Percentiles rank a stretch among this genome's conserved stretches.
These are phyloP conservation scores for Lathyrus tuberosus DNA, from an alignment of 306 rosid species.

Conservation along the genomic window DNA sequence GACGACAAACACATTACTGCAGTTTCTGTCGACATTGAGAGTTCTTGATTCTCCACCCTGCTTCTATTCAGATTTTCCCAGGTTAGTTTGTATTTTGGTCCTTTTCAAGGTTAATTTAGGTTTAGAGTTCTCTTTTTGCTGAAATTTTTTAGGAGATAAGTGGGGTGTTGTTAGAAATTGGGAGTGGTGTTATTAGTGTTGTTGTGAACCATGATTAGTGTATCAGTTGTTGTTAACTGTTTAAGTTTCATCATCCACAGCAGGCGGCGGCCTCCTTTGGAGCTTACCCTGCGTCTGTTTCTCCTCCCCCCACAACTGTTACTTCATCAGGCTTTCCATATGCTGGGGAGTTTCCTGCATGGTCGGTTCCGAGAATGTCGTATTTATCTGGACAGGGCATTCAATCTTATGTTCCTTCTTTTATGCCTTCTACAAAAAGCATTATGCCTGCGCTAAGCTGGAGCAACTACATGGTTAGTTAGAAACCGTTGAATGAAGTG, in stretches of 20 bases:
- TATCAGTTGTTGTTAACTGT: too few species aligned
- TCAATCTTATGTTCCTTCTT: conserved; percentile 72
- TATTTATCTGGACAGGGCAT: conserved; percentile 65
- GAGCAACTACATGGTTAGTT: conserved; percentile 87
- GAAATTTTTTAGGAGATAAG: not conserved
- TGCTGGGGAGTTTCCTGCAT: conserved; percentile 64
- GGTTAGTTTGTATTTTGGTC: too few species aligned
- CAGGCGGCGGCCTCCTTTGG: conserved; percentile 69
- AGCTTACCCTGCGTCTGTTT: conserved; percentile 50
- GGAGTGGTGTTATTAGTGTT: conserved; percentile 7
- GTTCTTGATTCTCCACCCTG: too few species aligned
- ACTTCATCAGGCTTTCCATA: conserved; percentile 70
- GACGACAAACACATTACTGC: too few species aligned
- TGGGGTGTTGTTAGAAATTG: not conserved
- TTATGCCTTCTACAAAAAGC: conserved; percentile 72
- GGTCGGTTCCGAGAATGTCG: conserved; percentile 76
- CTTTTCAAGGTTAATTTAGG: too few species aligned
- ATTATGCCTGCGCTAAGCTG: conserved; percentile 67
- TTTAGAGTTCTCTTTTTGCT: conserved; percentile 19
- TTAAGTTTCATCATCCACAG: conserved; percentile 88
- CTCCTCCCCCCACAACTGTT: conserved; percentile 58
- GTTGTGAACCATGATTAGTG: not conserved
- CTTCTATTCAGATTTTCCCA: too few species aligned
- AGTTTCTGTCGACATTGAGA: too few species aligned
- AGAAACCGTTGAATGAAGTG: not conserved